Conservation (phyloP, 1,284 basidiomycete genomes). For the Malassezia brasiliensis region DNA sequence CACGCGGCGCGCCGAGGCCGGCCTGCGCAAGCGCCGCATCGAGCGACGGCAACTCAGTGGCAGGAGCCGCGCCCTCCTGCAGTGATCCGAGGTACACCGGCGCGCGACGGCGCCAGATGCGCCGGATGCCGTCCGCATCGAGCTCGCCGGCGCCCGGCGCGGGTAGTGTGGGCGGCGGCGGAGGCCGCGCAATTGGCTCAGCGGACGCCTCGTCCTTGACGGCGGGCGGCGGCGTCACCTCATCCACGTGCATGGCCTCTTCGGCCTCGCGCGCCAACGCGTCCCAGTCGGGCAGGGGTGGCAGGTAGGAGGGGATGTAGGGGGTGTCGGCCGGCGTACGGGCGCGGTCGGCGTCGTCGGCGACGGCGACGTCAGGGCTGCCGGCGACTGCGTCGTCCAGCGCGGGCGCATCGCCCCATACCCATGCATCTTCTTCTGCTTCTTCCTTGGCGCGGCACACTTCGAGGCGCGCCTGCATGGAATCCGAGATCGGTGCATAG, state of each 20-base stretch:
- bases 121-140: conserved; percentile 11
- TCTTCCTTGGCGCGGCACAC: background rate
- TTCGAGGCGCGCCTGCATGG: conserved; percentile 4
- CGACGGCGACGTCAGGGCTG: too few relatives aligned
- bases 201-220: background rate
- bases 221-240: background rate
- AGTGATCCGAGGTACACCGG: conserved; percentile 5
- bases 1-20: background rate
- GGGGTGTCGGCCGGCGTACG: background rate
- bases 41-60: background rate
- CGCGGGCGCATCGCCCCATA: background rate
- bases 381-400: background rate
- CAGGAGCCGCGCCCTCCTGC: background rate
- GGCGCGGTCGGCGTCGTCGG: background rate
- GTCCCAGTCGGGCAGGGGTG: conserved; percentile 1
- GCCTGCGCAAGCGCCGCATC: background rate
- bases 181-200: background rate
- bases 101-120: conserved; percentile 10
- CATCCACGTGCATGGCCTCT: background rate
- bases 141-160: background rate
- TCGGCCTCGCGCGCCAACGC: background rate
- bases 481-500: background rate
- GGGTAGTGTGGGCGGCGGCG: background rate
- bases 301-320: conserved; percentile 13
- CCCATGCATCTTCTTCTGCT: background rate